Conservation (phyloP, 441 rosid genomes). For the Lepidium campestre region DNA sequence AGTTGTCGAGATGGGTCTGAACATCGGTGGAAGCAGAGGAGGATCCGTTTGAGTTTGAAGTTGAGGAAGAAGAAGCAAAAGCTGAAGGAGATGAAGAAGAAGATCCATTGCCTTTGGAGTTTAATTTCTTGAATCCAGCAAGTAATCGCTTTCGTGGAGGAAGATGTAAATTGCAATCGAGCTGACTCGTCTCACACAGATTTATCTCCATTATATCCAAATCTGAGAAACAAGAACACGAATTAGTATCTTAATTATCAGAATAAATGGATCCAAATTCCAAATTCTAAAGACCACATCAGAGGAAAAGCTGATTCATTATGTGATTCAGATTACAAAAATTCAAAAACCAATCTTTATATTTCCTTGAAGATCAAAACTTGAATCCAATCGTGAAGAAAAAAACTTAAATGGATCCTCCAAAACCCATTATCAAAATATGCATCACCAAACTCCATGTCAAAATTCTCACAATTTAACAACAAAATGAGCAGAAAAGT, state of each 20-base stretch:
- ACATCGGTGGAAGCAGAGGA: constrained; percentile 35
- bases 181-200: constrained; percentile 55
- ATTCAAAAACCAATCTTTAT: neutral
- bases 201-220: constrained; percentile 53
- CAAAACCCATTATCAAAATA: neutral
- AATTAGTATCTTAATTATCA: neutral
- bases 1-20: constrained; percentile 39
- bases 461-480: neutral
- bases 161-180: constrained; percentile 74
- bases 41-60: constrained; percentile 35
- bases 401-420: neutral
- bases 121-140: constrained; percentile 83
- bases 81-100: constrained; percentile 15
- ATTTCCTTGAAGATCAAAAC: neutral
- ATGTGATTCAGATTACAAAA: neutral
- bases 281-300: neutral
- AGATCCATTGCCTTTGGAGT: constrained; percentile 40
- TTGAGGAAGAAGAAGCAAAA: constrained; percentile 39
- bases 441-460: neutral
- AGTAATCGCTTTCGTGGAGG: constrained; percentile 93
- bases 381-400: neutral
- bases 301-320: neutral
- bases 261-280: neutral
- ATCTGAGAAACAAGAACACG: constrained; percentile 11
- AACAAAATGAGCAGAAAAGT: neutral